phyloP scores from a whole-genome alignment of 2,329 filamentous ascomycete genomes.

The Fusarium guadeloupense region DNA sequence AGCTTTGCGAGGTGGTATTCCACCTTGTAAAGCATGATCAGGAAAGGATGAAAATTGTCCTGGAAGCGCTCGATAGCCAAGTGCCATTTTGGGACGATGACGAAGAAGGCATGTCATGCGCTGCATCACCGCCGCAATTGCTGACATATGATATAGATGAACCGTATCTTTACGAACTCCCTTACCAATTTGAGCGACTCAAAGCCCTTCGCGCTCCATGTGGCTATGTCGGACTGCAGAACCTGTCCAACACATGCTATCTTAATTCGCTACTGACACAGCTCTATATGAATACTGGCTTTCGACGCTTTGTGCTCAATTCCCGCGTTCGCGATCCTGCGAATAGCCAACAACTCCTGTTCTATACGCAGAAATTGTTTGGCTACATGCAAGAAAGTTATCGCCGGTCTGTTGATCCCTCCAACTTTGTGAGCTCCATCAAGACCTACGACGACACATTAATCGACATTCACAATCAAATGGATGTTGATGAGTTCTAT shows the following conservation, averaged over 20 bases:
- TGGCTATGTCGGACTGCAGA: constrained; percentile 89
- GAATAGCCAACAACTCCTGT: constrained; percentile 72
- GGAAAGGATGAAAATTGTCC: constrained; percentile 58
- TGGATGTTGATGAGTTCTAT: constrained; percentile 99
- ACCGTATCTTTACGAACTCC: constrained; percentile 69
- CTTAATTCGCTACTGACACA: constrained; percentile 94
- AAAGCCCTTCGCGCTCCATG: constrained; percentile 77
- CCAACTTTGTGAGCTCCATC: constrained; percentile 76
- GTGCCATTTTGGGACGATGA: constrained; percentile 51
- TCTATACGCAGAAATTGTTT: constrained; percentile 83
- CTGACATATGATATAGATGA: constrained; percentile 46
- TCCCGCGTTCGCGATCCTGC: constrained; percentile 64
- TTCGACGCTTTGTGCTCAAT: constrained; percentile 83
- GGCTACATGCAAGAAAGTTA: constrained; percentile 85
- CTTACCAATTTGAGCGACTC: constrained; percentile 69
- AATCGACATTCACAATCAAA: constrained; percentile 90
- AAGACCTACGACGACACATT: constrained; percentile 82
- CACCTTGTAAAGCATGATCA: constrained; percentile 62
- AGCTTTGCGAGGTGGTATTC: constrained; percentile 69
- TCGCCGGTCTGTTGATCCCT: constrained; percentile 76
- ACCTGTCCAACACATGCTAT: constrained; percentile 96
- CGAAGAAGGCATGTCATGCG: constrained; percentile 51
- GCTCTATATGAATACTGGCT: constrained; percentile 92
- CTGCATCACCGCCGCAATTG: background rate
- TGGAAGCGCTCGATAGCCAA: constrained; percentile 53